phyloP scores from a whole-genome alignment of 148 eudicot species.

The Rhododendron ferrugineum region DNA sequence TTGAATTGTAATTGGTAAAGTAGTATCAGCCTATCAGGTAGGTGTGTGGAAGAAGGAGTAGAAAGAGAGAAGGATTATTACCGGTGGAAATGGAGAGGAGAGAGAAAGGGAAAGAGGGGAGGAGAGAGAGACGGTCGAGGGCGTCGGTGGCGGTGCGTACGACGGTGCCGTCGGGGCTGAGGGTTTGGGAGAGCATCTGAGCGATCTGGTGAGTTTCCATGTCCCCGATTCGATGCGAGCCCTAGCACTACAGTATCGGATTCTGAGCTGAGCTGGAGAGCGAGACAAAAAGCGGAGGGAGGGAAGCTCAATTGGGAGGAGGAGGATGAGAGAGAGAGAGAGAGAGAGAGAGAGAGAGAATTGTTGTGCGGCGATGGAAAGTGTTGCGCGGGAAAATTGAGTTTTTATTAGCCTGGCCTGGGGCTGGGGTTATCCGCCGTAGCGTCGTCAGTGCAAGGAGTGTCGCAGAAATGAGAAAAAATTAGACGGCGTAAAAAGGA shows the following conservation, averaged over 20 bases:
- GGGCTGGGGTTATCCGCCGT: too few species aligned
- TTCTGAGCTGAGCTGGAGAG: neutral
- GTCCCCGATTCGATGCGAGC: conserved; percentile 15
- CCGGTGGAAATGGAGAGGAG: conserved; percentile 49
- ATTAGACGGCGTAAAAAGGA: neutral
- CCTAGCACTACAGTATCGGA: conserved; percentile 9
- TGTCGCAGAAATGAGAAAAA: neutral
- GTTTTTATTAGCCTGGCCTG: neutral
- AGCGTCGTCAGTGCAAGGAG: neutral
- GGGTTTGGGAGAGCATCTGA: conserved; percentile 44
- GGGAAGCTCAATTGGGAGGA: neutral
- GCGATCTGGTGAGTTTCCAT: conserved; percentile 29
- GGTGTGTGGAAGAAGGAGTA: neutral
- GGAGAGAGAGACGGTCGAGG: conserved; percentile 41
- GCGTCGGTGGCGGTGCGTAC: conserved; percentile 45
- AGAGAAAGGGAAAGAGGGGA: conserved; percentile 39
- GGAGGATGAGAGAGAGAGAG: neutral
- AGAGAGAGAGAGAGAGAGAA: too few species aligned
- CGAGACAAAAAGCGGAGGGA: neutral
- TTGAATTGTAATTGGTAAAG: neutral
- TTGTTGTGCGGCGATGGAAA: too few species aligned
- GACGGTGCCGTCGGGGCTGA: conserved; percentile 41
- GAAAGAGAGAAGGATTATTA: conserved; percentile 3
- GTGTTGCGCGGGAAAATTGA: conserved; percentile 22
- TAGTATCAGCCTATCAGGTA: neutral